These are phyloP conservation scores for Colletotrichum simmondsii DNA, from an alignment of 2,329 filamentous ascomycete species.

Conservation along the genomic window DNA sequence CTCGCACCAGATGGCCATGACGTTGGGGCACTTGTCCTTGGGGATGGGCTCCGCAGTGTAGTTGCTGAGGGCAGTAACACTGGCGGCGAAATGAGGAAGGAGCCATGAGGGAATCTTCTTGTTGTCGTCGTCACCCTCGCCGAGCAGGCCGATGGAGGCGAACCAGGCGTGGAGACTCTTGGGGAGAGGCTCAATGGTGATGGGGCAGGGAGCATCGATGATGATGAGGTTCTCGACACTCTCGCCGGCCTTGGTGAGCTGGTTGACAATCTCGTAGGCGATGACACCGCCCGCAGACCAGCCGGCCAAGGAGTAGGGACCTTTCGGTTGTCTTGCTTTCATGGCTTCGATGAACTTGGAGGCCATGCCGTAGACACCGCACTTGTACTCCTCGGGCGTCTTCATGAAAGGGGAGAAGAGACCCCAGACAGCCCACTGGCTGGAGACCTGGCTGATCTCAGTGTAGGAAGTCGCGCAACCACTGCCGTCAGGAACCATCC, in stretches of 20 bases:
- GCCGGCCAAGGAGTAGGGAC: constrained; percentile 75
- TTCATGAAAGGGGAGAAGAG: constrained; percentile 73
- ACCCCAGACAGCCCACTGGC: constrained; percentile 62
- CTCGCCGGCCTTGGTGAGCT: constrained; percentile 68
- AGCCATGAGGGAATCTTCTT: constrained; percentile 77
- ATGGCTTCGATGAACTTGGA: constrained; percentile 65
- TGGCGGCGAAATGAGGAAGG: constrained; percentile 77
- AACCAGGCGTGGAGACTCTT: constrained; percentile 76
- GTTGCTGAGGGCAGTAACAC: constrained; percentile 74
- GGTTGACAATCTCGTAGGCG: constrained; percentile 73
- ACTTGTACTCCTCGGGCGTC: constrained; percentile 65
- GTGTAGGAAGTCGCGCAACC: constrained; percentile 76
- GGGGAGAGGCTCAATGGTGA: constrained; percentile 76
- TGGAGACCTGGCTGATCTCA: constrained; percentile 63
- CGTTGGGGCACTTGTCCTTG: constrained; percentile 67
- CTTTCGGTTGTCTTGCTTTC: constrained; percentile 74
- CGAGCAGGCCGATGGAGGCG: constrained; percentile 76
- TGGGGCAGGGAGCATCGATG: constrained; percentile 74
- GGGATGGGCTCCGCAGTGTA: constrained; percentile 75
- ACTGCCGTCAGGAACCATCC: constrained; percentile 66
- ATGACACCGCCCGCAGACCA: constrained; percentile 84
- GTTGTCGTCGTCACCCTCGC: constrained; percentile 63
- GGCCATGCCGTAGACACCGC: constrained; percentile 66
- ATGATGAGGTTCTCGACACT: constrained; percentile 70
- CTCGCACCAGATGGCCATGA: constrained; percentile 76